Evolutionary conservation across 176 grass and related monocot genomes (phyloP).

Genomic region (Paspalum vaginatum): DNA sequence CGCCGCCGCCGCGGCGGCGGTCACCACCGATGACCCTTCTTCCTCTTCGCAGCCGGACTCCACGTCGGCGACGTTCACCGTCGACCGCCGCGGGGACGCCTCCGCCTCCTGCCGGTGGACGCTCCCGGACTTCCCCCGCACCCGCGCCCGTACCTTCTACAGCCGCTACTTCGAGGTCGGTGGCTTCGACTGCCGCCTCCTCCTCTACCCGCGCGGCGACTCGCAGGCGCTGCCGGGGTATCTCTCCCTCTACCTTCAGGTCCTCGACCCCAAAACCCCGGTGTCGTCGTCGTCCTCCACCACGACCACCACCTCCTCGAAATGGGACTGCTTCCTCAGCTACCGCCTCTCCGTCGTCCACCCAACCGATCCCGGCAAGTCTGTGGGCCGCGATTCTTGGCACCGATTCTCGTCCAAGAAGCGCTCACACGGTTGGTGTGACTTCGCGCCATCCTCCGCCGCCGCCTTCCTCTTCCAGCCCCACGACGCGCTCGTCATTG

Average conservation of each 20-base stretch:
- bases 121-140: constrained; percentile 74
- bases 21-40: constrained; percentile 52
- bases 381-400: constrained; percentile 81
- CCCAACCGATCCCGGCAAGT: constrained; percentile 62
- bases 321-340: constrained; percentile 90
- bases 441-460: constrained; percentile 68
- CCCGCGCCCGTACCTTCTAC: constrained; percentile 74
- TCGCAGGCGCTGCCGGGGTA: constrained; percentile 81
- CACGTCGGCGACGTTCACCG: constrained; percentile 48
- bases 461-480: constrained; percentile 56
- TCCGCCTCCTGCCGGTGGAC: constrained; percentile 88
- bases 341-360: constrained; percentile 80
- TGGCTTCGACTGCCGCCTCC: constrained; percentile 92
- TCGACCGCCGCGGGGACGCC: constrained; percentile 75
- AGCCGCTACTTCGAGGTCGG: constrained; percentile 92
- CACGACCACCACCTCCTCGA: constrained; percentile 59
- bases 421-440: constrained; percentile 94
- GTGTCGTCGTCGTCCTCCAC: constrained; percentile 62
- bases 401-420: constrained; percentile 96
- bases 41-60: constrained; percentile 47
- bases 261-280: constrained; percentile 87
- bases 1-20: constrained; percentile 1
- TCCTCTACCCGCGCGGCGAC: constrained; percentile 91
- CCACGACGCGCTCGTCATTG: constrained; percentile 69
- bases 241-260: constrained; percentile 93